These are phyloP conservation scores for Bertia moriformis DNA, from an alignment of 2,329 filamentous ascomycete genomes.

Conservation along the genomic window DNA sequence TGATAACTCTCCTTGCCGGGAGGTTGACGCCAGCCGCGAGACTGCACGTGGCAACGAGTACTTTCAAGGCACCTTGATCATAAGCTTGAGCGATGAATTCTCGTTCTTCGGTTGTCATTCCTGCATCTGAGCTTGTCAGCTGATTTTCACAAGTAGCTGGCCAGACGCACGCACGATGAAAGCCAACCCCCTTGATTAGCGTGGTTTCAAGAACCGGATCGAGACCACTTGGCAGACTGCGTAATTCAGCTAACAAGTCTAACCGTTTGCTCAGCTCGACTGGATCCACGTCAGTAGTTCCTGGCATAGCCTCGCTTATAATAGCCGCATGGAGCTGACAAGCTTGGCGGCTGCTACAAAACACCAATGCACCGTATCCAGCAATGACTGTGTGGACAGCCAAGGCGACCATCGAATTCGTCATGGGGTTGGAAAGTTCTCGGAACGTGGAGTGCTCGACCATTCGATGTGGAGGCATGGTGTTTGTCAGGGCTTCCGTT, in stretches of 20 bases:
- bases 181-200: constrained; percentile 53
- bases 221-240: constrained; percentile 49
- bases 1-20: constrained; percentile 57
- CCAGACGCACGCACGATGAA: constrained; percentile 43
- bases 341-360: constrained; percentile 53
- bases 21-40: constrained; percentile 74
- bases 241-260: constrained; percentile 52
- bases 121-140: constrained; percentile 26
- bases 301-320: constrained; percentile 53
- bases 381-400: constrained; percentile 53
- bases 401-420: constrained; percentile 58
- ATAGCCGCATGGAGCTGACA: constrained; percentile 56
- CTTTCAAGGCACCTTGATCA: constrained; percentile 50
- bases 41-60: constrained; percentile 65
- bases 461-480: constrained; percentile 20
- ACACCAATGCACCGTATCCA: constrained; percentile 60
- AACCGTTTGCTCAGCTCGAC: constrained; percentile 39
- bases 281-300: constrained; percentile 25
- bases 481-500: constrained; percentile 13
- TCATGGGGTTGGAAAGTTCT: constrained; percentile 48
- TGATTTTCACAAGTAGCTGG: background rate
- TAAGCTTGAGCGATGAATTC: constrained; percentile 60
- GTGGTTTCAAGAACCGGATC: constrained; percentile 53
- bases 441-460: constrained; percentile 42
- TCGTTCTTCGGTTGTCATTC: constrained; percentile 61